Evolutionary conservation across 148 eudicot genomes (phyloP), one percentile per base, ranked within the genome.

Genomic region (Persicaria tinctoria): DNA sequence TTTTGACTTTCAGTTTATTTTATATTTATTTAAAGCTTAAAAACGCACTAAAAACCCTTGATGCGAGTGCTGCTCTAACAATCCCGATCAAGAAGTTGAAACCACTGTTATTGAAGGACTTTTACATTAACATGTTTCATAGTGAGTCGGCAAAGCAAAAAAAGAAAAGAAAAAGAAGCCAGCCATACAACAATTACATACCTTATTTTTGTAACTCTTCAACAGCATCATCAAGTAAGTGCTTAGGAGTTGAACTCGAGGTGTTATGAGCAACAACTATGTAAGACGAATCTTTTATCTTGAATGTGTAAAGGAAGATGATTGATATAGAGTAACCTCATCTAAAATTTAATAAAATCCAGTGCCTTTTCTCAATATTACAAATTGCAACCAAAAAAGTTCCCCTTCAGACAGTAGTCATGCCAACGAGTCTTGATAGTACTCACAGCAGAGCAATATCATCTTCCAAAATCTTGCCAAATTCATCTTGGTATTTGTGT

Each of bases 211-310:
- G 1, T 78, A 93, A 79, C 41, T 91, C 98, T 74, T 93, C 98
- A 38, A 76, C 70, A 60, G 80, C 82, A 78, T 91, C 97, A 79
- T 91, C 98, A 74, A 88, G 78, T 93, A 74, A 88, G 78, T 93
- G 95, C 84, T 82, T 93, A 17, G 97, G 95, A 70, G 97, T 91
- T 56, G 98, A 91, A 75, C 98, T 97, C 68, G 91, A 85, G 46
- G 84, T 82, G 62, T 93, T 93, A 51, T 85, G 83, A 51, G 93
- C 95, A 78, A 93, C 91, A 80, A 91, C 97, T 74, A 86, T 80
- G 83, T 93, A 93, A 57, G 86, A 79, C 73, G 91, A 84, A 38
- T 88, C 91, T 76, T 89, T 93, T 71, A 93, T 93, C 98, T 91
- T 80, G 46, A 79, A 70, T 71, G 45, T 64, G 51, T 41, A n/a